Base-by-base conservation (phyloP, 1,139 yeast species). In the Yamadazyma songkhlaensis region DNA sequence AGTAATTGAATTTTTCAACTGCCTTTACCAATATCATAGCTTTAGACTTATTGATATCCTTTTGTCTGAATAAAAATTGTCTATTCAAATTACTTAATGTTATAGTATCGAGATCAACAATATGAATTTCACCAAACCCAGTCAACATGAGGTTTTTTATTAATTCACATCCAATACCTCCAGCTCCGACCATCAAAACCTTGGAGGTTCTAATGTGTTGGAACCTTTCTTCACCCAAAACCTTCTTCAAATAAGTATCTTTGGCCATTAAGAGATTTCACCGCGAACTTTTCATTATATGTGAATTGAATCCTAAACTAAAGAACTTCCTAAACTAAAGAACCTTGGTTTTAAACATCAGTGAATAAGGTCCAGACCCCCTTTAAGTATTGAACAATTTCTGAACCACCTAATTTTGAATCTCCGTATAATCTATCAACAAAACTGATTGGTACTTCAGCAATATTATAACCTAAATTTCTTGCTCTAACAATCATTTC, bases 81-180 rank as follows among this genome's bases (percentile, higher is more conserved):
- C 99, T 75, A 58, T 94, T 94, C 58, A 94, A 72, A 59, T 94
- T 94, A 44, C 95, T 82, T 28, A 92, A 64, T 42, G 95, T 96
- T 48, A 94, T 87, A 4, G 97, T 92, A 58, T 94, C 99, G 41
- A 94, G 71, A 59, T 94, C 99, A 14, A 90, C 94, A 21, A 94
- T 75, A 53, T 90, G 96, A 39, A 94, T 84, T 51, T 87, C 95
- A 3, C 95, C 94, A 50, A 85, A 84, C 3, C 95, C 95, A 48
- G 88, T 74, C 46, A 90, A 64, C 6, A 89, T 81, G 37, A 94
- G 68, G 54, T 94, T 87, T 56, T 94, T 94, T 42, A 94, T 68
- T 29, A 94, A 67, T 59, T 94, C 99, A 59, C 97, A 94, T 4
- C 99, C 99, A 47, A 94, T 90, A n/a, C 99, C 99, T 22, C 99